These are phyloP conservation scores for Juglanconis sp. DNA, from an alignment of 2,329 filamentous ascomycete genomes.

Conservation along the genomic window DNA sequence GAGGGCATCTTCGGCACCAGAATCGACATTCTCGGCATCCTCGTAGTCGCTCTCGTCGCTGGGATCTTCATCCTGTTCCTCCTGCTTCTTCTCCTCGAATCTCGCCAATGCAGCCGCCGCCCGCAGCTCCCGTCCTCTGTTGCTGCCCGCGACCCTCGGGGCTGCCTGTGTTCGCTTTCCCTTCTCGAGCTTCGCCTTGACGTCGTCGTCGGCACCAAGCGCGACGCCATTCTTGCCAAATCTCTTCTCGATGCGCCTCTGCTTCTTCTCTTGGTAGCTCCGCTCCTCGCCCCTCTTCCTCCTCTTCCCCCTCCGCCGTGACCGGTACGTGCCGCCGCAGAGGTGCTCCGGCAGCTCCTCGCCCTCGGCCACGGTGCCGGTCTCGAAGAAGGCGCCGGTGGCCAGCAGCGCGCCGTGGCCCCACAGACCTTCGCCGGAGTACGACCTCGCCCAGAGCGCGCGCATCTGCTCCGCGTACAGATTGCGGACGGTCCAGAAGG, in stretches of 20 bases:
- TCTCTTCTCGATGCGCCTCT: conserved; percentile 69
- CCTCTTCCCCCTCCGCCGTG: conserved; percentile 33
- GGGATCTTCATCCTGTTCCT: conserved; percentile 35
- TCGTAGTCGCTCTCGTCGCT: conserved; percentile 46
- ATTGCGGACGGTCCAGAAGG: conserved; percentile 79
- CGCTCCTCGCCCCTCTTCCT: conserved; percentile 50
- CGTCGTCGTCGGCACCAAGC: conserved; percentile 66
- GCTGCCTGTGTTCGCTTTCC: conserved; percentile 61
- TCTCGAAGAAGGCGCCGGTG: conserved; percentile 60
- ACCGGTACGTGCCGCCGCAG: conserved; percentile 77
- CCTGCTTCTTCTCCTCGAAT: conserved; percentile 59
- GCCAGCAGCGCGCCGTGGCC: conserved; percentile 64
- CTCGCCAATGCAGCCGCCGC: conserved; percentile 74
- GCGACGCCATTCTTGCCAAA: conserved; percentile 69
- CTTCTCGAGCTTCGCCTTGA: conserved; percentile 64
- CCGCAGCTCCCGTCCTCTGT: conserved; percentile 69
- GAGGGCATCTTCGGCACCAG: conserved; percentile 49
- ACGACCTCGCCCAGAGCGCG: conserved; percentile 64
- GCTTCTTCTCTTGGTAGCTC: conserved; percentile 70
- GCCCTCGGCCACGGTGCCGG: conserved; percentile 46
- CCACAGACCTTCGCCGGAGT: conserved; percentile 82
- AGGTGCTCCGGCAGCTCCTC: conserved; percentile 67
- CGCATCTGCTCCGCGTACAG: conserved; percentile 69
- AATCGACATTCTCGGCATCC: conserved; percentile 36
- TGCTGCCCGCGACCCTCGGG: conserved; percentile 71